Evolutionary conservation across 169 alveolate species (phyloP).

Genomic region (Cystoisospora suis): DNA sequence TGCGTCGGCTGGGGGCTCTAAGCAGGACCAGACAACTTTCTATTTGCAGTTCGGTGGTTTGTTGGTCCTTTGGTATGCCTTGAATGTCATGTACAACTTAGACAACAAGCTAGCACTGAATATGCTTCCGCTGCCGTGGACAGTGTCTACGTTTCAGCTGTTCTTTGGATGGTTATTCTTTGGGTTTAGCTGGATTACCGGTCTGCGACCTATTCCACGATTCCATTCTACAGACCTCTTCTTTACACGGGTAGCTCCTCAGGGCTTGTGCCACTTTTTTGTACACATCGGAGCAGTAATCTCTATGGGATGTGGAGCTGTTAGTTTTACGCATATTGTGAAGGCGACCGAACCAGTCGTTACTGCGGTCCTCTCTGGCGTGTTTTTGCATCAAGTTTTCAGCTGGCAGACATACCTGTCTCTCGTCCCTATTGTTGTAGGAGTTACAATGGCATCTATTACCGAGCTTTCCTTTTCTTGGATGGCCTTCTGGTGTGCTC

Average conservation of each 20-base stretch:
- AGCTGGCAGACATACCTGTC: conserved; percentile 74
- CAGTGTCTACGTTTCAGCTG: conserved; percentile 77
- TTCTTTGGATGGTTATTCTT: conserved; percentile 71
- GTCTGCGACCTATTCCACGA: conserved; percentile 36
- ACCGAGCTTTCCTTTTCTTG: conserved; percentile 81
- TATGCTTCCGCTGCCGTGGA: conserved; percentile 79
- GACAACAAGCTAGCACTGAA: conserved; percentile 78
- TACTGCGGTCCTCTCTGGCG: conserved; percentile 78
- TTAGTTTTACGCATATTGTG: conserved; percentile 83
- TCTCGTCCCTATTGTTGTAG: conserved; percentile 77
- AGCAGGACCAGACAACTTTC: neutral
- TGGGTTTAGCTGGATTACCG: conserved; percentile 31
- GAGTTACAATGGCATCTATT: conserved; percentile 79
- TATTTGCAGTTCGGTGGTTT: conserved; percentile 26
- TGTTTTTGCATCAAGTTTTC: conserved; percentile 71
- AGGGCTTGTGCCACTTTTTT: conserved; percentile 79
- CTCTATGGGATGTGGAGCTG: conserved; percentile 83
- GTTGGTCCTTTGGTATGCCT: conserved; percentile 77
- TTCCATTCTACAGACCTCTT: conserved; percentile 68
- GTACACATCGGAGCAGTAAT: conserved; percentile 86
- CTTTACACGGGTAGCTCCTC: conserved; percentile 73
- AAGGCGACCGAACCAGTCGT: conserved; percentile 85
- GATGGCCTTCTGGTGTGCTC: conserved; percentile 80
- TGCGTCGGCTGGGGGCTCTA: neutral
- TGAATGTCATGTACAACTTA: conserved; percentile 78